Base-by-base conservation (phyloP, 2,329 filamentous ascomycete species). In the Sporothrix sp. region DNA sequence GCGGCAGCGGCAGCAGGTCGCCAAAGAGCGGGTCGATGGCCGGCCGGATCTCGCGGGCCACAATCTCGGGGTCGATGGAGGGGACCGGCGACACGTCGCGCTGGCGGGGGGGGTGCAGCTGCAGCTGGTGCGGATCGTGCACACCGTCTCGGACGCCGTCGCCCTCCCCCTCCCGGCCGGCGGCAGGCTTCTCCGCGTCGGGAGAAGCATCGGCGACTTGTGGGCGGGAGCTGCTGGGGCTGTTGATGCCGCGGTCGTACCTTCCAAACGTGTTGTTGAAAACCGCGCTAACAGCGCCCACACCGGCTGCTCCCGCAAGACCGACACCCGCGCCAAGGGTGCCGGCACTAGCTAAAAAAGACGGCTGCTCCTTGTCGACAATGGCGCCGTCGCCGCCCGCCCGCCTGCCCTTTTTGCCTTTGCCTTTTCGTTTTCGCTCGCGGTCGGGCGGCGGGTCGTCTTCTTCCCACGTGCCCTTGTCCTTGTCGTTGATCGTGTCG, bases 261-360 rank as follows among this genome's bases (percentile, higher is more conserved):
- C n/a, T n/a, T n/a, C n/a, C n/a, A n/a, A n/a, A n/a, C n/a, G n/a
- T n/a, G n/a, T n/a, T n/a, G n/a, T n/a, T n/a, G n/a, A n/a, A n/a
- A 16, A 38, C 28, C 18, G 32, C 28, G 28, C 36, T 35, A 16
- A 20, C 36, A 32, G 37, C 37, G 38, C 33, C 38, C 13, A 23
- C 49, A 33, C 25, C 47, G 32, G 48, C 47, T 37, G 27, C 71
- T 66, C 72, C 71, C 69, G 70, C 72, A 66, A 76, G 63, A 75
- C 80, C 79, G 78, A 70, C 79, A 82, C 79, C 78, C 72, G 75
- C 76, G 79, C 79, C 79, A 78, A 76, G 71, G 74, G 74, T 82
- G 75, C 71, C 79, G 79, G 80, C 76, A 73, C 76, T 79, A 82
- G 68, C 80, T 82, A 82, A 82, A 82, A 83, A 82, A 82, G 78